These are phyloP conservation scores for Pyronema omphalodes DNA, from an alignment of 495 filamentous ascomycete genomes.

Conservation along the genomic window DNA sequence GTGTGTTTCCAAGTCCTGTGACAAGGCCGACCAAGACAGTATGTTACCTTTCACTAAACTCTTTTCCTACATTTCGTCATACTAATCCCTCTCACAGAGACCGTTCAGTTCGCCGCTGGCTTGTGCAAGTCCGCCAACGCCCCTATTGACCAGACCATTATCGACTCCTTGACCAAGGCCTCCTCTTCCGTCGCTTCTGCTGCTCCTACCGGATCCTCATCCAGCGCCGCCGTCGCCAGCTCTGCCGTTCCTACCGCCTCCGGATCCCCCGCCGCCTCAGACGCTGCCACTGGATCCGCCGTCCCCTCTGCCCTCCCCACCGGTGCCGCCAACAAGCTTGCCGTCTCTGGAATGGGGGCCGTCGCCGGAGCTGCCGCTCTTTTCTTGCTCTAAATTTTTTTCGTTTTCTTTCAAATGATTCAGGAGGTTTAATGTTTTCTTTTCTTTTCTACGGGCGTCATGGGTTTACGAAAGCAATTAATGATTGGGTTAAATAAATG, in stretches of 20 bases:
- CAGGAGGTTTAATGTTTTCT: too few relatives aligned
- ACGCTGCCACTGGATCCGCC: not conserved
- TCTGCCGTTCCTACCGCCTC: not conserved
- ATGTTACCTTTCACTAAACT: slow-evolving; percentile 12
- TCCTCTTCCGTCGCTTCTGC: not conserved
- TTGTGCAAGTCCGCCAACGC: not conserved
- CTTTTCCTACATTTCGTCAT: not conserved
- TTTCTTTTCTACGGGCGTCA: not conserved
- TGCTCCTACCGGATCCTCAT: not conserved
- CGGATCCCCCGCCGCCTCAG: not conserved
- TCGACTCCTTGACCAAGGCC: not conserved
- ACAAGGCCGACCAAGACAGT: slow-evolving; percentile 37
- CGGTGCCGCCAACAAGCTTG: not conserved
- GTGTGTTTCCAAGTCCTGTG: slow-evolving; percentile 44
- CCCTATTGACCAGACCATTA: not conserved
- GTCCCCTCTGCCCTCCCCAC: not conserved
- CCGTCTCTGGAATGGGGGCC: not conserved
- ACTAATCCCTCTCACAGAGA: not conserved
- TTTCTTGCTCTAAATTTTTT: not conserved
- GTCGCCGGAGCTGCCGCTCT: not conserved
- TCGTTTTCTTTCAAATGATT: too few relatives aligned
- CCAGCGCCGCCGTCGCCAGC: not conserved
- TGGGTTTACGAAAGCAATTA: too few relatives aligned
- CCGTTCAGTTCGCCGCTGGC: not conserved
- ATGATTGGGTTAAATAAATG: too few relatives aligned